Base-by-base conservation (phyloP, 306 rosid genomes). In the Cucumis melo region DNA sequence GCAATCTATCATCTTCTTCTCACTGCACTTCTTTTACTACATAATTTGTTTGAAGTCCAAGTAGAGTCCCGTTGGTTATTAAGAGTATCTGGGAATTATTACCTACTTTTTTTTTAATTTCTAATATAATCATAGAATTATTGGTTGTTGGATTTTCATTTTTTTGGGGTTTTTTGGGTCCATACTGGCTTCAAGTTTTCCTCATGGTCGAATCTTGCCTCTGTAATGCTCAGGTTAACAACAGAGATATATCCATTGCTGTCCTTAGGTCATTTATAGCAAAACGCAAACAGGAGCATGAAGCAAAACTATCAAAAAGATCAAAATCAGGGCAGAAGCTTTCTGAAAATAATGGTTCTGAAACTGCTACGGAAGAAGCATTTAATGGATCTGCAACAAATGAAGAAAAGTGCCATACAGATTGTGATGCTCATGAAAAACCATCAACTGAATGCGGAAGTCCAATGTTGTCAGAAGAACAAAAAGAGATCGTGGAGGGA, bases 171-270 rank as follows among this genome's bases (percentile, higher is more conserved):
- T 2, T 8, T 66, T 66, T 32, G 7, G 4, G 17, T 39, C 72
- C 23, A 44, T 23, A 42, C 74, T 12, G 74, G 42, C 60, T 27
- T 72, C 20, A 46, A 44, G 27, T 10, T 74, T 2, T 5, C 8
- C 19, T 66, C 73, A 34, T 46, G 1, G 46, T 70, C 42, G 39
- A 65, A 61, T 62, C 53, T 59, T 83, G 63, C 21, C 21, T 46
- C 29, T 84, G 9, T 76, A 19, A 83, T 85, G 36, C 51, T 75
- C 86, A 95, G 99, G 99, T 95, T 77, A 91, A 95, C 84, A 95
- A 95, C 80, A 86, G 98, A 86, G 99, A 95, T 77, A 78, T 95
- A 60, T 95, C 99, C 7, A 89, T 95, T 78, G 97, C 98, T 85
- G 99, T 95, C 82, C 83, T 95, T 84, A 86, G 99, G 86, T 53